Evolutionary conservation across 2,329 filamentous ascomycete genomes (phyloP).

Genomic region (Thelonectria rubi): DNA sequence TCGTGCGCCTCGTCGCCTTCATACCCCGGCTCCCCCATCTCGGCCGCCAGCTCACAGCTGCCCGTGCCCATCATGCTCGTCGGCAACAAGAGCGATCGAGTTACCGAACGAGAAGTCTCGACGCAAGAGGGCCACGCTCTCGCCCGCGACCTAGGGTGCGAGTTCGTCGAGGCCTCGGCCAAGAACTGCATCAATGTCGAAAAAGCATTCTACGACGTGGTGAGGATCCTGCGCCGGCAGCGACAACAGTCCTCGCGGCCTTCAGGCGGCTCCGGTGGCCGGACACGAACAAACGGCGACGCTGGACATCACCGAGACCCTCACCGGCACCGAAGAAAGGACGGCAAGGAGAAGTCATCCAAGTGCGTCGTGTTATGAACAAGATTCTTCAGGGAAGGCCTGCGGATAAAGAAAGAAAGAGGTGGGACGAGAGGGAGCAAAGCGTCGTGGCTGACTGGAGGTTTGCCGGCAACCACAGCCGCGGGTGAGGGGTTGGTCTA

Average conservation of each 20-base stretch:
- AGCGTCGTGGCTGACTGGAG: constrained; percentile 22
- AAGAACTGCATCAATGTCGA: constrained; percentile 99
- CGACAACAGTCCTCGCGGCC: constrained; percentile 65
- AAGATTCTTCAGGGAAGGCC: constrained; percentile 19
- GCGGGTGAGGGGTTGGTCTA: constrained; percentile 32
- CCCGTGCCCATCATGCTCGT: constrained; percentile 97
- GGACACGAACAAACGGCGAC: constrained; percentile 53
- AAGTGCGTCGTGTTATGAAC: constrained; percentile 54
- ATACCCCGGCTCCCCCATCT: constrained; percentile 78
- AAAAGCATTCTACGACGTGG: constrained; percentile 98
- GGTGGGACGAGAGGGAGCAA: constrained; percentile 31
- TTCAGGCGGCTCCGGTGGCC: constrained; percentile 46
- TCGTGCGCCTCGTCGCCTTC: constrained; percentile 80
- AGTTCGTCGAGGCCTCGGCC: constrained; percentile 95
- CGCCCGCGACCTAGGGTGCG: constrained; percentile 90
- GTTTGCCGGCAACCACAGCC: constrained; percentile 31
- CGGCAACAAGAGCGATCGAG: constrained; percentile 97
- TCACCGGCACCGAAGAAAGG: constrained; percentile 47
- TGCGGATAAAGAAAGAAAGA: constrained; percentile 17
- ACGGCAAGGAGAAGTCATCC: constrained; percentile 47
- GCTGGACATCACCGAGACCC: constrained; percentile 44
- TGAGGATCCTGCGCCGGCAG: constrained; percentile 87
- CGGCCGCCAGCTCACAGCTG: constrained; percentile 65
- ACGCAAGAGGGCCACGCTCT: constrained; percentile 94
- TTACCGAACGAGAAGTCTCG: constrained; percentile 94